These are phyloP conservation scores for Xylaria curta DNA, from an alignment of 495 filamentous ascomycete genomes.

Conservation along the genomic window DNA sequence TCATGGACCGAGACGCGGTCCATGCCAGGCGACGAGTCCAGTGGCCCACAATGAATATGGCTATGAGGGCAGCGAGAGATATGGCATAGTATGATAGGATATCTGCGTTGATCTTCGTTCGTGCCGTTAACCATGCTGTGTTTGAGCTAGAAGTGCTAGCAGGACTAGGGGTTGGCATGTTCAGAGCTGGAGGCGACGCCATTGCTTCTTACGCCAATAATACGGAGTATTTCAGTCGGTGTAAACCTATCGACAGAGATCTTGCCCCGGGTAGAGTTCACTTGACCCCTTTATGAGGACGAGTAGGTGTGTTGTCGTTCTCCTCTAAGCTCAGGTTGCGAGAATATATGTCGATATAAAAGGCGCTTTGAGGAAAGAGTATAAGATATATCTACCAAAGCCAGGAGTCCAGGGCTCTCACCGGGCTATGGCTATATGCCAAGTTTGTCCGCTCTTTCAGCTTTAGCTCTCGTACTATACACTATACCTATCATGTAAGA, in stretches of 20 bases:
- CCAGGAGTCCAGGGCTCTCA: not conserved
- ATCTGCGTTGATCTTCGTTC: constrained; percentile 44
- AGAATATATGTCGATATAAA: not conserved
- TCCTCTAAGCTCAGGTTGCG: not conserved
- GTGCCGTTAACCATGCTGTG: constrained; percentile 34
- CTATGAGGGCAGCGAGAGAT: constrained; percentile 54
- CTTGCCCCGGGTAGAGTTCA: not conserved
- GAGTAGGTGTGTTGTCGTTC: not conserved
- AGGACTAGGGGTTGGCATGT: not conserved
- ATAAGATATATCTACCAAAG: not conserved
- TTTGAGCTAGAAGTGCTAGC: constrained; percentile 15
- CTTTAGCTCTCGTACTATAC: not conserved
- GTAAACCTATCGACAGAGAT: not conserved
- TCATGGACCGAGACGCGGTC: constrained; percentile 31
- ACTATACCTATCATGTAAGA: not conserved
- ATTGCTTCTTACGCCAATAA: constrained; percentile 9
- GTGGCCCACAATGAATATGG: constrained; percentile 56
- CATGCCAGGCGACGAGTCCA: constrained; percentile 43
- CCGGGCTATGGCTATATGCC: not conserved
- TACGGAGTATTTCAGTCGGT: not conserved
- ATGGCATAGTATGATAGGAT: constrained; percentile 51
- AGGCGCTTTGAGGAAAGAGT: not conserved
- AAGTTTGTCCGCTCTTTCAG: not conserved
- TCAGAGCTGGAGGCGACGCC: constrained; percentile 1
- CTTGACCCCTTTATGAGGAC: not conserved